Evolutionary conservation across 1,284 basidiomycete species (phyloP).

Genomic region (Mixia osmundae): DNA sequence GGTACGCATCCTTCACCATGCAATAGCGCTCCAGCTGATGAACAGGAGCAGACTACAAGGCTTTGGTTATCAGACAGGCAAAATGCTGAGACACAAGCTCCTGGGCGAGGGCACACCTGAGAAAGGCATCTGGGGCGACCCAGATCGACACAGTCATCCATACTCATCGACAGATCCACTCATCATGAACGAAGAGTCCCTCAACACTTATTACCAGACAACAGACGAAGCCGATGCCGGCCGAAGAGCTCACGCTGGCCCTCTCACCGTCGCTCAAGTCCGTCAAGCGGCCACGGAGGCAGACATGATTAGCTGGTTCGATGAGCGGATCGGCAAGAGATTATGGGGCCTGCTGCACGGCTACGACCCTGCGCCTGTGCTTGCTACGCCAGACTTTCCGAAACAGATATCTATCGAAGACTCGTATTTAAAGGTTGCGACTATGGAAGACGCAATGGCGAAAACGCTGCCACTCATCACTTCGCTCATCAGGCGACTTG

Average conservation of each 20-base stretch:
- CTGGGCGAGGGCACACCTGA: not conserved
- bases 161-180: no score
- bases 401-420: slow-evolving; percentile 22
- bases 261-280: slow-evolving; percentile 7
- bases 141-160: not conserved
- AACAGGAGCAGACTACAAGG: slow-evolving; percentile 11
- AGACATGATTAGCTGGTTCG: slow-evolving; percentile 14
- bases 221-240: not conserved
- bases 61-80: slow-evolving; percentile 12
- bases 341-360: slow-evolving; percentile 20
- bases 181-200: no score
- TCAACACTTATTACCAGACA: slow-evolving; percentile 8
- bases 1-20: no score
- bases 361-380: slow-evolving; percentile 19
- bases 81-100: slow-evolving; percentile 3
- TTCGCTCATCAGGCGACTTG: slow-evolving; percentile 15
- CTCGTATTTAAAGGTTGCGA: slow-evolving; percentile 14
- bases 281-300: slow-evolving; percentile 11
- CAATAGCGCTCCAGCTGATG: not conserved
- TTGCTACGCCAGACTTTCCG: slow-evolving; percentile 20
- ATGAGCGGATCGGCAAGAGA: slow-evolving; percentile 13
- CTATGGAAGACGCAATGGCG: slow-evolving; percentile 8
- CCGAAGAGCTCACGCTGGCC: slow-evolving; percentile 1
- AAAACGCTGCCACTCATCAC: slow-evolving; percentile 11
- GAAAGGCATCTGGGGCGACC: not conserved